Conservation (phyloP, 192 early-diverging fungal genomes). For the Thamnidium elegans region DNA sequence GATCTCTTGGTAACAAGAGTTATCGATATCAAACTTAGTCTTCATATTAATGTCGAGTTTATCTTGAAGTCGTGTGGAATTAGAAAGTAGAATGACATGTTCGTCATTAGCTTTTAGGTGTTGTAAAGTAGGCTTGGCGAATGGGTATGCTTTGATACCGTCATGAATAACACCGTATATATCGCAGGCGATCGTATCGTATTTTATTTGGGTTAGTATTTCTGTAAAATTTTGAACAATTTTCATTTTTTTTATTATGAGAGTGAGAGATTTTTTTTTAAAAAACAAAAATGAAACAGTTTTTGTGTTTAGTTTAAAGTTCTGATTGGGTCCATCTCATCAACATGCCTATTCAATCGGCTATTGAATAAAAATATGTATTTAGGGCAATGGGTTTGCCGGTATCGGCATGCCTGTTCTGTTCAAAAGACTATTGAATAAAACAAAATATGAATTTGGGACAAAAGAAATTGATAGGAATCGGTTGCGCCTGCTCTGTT, state of each 20-base stretch:
- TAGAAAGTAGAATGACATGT: conserved; percentile 27
- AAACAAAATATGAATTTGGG: too few relatives aligned
- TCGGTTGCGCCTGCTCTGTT: too few relatives aligned
- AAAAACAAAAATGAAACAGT: too few relatives aligned
- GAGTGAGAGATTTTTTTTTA: too few relatives aligned
- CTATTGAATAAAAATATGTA: too few relatives aligned
- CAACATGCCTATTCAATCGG: too few relatives aligned
- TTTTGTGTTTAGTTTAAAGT: too few relatives aligned
- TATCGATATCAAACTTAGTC: conserved; percentile 10
- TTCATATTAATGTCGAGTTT: conserved; percentile 9
- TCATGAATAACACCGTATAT: conserved; percentile 37
- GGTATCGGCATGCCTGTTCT: too few relatives aligned
- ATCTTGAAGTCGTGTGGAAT: conserved; percentile 21
- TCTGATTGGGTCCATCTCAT: too few relatives aligned
- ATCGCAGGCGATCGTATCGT: conserved; percentile 29
- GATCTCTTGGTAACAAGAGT: conserved; percentile 18
- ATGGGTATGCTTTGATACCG: conserved; percentile 24
- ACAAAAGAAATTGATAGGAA: too few relatives aligned
- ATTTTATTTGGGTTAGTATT: conserved; percentile 4
- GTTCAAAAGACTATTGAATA: too few relatives aligned
- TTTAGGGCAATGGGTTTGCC: too few relatives aligned
- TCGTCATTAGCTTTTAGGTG: neutral
- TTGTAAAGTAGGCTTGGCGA: conserved; percentile 13
- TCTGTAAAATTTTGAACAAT: conserved; percentile 13
- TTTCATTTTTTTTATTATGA: conserved; percentile 5